Evolutionary conservation across 331 rosid species (phyloP).

Genomic region (Dryas integrifolia): DNA sequence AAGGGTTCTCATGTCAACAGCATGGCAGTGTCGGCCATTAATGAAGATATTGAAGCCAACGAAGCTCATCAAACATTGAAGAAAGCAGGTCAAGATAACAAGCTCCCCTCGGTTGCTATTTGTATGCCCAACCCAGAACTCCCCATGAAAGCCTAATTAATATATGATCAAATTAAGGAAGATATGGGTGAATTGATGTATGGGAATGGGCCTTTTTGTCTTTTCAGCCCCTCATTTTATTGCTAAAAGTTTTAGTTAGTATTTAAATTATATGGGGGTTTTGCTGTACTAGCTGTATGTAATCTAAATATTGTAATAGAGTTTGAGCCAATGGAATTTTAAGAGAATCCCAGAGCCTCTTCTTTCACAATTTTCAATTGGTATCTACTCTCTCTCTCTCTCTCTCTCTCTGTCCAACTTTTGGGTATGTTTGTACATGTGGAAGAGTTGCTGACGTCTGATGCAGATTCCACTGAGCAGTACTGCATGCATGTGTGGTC

Average conservation of each 20-base stretch:
- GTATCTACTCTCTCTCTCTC: not conserved
- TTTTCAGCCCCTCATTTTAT: conserved; percentile 25
- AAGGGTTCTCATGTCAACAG: conserved; percentile 39
- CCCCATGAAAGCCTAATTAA: conserved; percentile 19
- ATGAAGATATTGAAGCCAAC: conserved; percentile 31
- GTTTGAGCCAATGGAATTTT: conserved; percentile 15
- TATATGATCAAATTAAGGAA: conserved; percentile 21
- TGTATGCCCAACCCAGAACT: conserved; percentile 27
- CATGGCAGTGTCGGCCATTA: not conserved
- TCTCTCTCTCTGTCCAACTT: not conserved
- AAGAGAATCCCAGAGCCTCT: not conserved
- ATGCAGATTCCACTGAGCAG: conserved; percentile 43
- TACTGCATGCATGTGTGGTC: conserved; percentile 10
- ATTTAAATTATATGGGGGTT: conserved; percentile 2
- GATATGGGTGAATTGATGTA: conserved; percentile 5
- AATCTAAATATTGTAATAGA: conserved; percentile 6
- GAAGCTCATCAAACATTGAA: conserved; percentile 20
- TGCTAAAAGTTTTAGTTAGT: not conserved
- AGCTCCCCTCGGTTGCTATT: conserved; percentile 29
- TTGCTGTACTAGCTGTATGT: not conserved
- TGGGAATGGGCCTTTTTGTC: conserved; percentile 24
- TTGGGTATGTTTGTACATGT: not conserved
- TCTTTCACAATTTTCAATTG: not conserved
- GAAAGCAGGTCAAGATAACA: conserved; percentile 27
- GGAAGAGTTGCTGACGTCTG: conserved; percentile 16